Evolutionary conservation across 768 basidiomycete species (phyloP).

Genomic region (Tephrocybe sp.): DNA sequence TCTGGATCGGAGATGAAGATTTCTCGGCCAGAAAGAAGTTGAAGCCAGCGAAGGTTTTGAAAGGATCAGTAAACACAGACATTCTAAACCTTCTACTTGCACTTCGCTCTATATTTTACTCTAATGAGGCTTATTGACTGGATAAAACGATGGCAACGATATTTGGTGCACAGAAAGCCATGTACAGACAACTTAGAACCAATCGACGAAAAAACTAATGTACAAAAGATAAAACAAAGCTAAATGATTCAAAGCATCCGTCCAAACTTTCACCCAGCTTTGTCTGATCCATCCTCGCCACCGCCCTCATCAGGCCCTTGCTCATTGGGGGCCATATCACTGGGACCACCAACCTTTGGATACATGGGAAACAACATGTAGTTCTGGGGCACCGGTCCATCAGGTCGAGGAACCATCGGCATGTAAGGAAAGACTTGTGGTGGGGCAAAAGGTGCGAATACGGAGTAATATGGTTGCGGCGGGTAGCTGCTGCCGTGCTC

Average conservation of each 20-base stretch:
- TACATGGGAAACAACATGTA: conserved; percentile 24
- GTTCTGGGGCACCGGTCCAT: conserved; percentile 23
- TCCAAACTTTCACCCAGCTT: conserved; percentile 19
- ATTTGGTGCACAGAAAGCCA: not conserved
- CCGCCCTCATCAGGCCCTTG: conserved; percentile 19
- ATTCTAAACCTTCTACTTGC: not conserved
- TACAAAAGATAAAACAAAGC: conserved; percentile 15
- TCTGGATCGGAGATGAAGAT: conserved; percentile 6
- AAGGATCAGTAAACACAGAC: not conserved
- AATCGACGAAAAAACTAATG: conserved; percentile 5
- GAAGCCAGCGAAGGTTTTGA: conserved; percentile 3
- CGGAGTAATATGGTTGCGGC: conserved; percentile 22
- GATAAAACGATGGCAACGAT: not conserved
- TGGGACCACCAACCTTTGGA: conserved; percentile 16
- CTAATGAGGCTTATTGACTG: not conserved
- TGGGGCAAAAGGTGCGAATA: conserved; percentile 19
- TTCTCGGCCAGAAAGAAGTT: conserved; percentile 3
- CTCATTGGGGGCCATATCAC: conserved; percentile 15
- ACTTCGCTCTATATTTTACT: not conserved
- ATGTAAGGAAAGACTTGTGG: conserved; percentile 21
- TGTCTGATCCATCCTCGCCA: conserved; percentile 21
- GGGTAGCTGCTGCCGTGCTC: conserved; percentile 15
- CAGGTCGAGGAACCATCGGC: conserved; percentile 22
- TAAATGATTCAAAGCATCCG: conserved; percentile 11
- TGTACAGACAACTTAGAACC: conserved; percentile 1